phyloP scores from a whole-genome alignment of 2,329 filamentous ascomycete species.

The Cladophialophora psammophila region DNA sequence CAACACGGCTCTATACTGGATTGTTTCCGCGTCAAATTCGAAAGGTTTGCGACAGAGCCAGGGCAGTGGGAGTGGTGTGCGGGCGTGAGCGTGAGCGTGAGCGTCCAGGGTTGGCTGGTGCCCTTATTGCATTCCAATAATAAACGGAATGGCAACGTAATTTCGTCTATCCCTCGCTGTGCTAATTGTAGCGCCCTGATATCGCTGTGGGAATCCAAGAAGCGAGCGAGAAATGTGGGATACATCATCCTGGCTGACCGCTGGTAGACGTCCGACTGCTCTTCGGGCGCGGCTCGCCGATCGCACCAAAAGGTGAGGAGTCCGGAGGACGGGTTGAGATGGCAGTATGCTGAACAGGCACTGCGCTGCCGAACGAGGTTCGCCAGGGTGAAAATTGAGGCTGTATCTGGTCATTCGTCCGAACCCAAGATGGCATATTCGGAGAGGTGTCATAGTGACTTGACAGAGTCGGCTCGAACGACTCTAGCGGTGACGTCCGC shows the following conservation, averaged over 20 bases:
- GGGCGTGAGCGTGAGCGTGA: not conserved
- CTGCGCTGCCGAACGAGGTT: slow-evolving; percentile 2
- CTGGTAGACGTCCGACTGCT: slow-evolving; percentile 52
- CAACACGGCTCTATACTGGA: not conserved
- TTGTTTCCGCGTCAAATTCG: not conserved
- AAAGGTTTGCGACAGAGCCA: not conserved
- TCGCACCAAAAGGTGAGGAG: slow-evolving; percentile 47
- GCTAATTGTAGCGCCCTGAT: not conserved
- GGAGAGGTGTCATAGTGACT: slow-evolving; percentile 22
- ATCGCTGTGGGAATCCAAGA: not conserved
- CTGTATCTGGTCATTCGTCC: slow-evolving; percentile 17
- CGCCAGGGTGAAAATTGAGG: slow-evolving; percentile 28
- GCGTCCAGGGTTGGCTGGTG: not conserved
- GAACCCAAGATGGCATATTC: slow-evolving; percentile 21
- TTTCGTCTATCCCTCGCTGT: not conserved
- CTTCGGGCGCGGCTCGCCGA: slow-evolving; percentile 47
- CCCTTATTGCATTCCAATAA: not conserved
- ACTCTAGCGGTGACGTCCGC: slow-evolving; percentile 33
- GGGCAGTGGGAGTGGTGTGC: not conserved
- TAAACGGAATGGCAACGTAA: not conserved
- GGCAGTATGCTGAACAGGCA: slow-evolving; percentile 12
- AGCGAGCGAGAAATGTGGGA: not conserved
- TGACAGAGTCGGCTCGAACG: slow-evolving; percentile 28
- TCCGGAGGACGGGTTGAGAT: slow-evolving; percentile 21
- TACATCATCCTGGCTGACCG: slow-evolving; percentile 52